A percentile compares a stretch with the other conserved stretches of the same genome.
phyloP scores from a whole-genome alignment of 768 basidiomycete species.

The Kwoniella europaea region DNA sequence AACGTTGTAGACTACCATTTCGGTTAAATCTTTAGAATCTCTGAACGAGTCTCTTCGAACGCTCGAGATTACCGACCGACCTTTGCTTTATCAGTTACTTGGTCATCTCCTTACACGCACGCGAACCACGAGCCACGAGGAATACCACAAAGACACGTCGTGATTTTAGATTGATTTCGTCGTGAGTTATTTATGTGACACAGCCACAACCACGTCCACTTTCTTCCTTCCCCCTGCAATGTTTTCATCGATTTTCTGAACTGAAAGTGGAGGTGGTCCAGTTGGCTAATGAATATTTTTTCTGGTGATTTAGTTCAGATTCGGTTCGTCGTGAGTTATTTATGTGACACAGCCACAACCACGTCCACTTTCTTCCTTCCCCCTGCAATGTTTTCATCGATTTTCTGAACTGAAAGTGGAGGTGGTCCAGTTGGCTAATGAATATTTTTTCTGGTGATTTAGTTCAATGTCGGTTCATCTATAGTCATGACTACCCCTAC shows the following conservation, averaged over 20 bases:
- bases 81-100: too few relatives aligned
- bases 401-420: not conserved
- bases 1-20: too few relatives aligned
- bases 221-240: not conserved
- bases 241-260: not conserved
- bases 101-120: too few relatives aligned
- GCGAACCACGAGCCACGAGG: too few relatives aligned
- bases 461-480: not conserved
- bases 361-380: not conserved
- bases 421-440: constrained; percentile 2
- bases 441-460: not conserved
- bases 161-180: too few relatives aligned
- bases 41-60: too few relatives aligned
- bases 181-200: not conserved
- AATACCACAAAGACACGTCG: too few relatives aligned
- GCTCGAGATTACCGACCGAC: too few relatives aligned
- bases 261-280: constrained; percentile 7
- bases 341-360: not conserved
- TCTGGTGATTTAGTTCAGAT: not conserved
- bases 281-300: not conserved
- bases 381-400: not conserved
- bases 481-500: constrained; percentile 22
- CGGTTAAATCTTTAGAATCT: too few relatives aligned
- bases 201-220: not conserved
- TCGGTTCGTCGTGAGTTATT: too few relatives aligned